phyloP scores from a whole-genome alignment of 805 yeast species.

The Lipomyces spencermartinsiae region DNA sequence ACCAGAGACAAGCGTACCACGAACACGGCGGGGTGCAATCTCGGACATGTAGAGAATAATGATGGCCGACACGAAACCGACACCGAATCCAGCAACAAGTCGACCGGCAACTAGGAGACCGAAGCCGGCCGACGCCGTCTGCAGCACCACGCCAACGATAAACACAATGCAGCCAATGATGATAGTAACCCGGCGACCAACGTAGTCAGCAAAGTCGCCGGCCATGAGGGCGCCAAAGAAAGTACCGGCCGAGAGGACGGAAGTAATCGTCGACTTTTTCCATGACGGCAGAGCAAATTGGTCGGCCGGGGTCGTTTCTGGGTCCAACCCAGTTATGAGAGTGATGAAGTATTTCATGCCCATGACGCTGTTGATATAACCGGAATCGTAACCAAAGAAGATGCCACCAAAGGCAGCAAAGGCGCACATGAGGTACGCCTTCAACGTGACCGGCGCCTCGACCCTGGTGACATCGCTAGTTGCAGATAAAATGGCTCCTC shows the following conservation, averaged over 20 bases:
- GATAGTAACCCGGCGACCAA: slow-evolving; percentile 84
- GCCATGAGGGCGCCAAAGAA: slow-evolving; percentile 76
- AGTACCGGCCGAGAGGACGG: slow-evolving; percentile 94
- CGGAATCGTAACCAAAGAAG: slow-evolving; percentile 88
- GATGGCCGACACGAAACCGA: slow-evolving; percentile 76
- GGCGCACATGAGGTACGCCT: slow-evolving; percentile 71
- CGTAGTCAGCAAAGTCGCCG: slow-evolving; percentile 77
- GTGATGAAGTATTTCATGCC: slow-evolving; percentile 73
- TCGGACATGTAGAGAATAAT: slow-evolving; percentile 82
- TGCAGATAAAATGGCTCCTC: slow-evolving; percentile 10
- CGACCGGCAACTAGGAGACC: slow-evolving; percentile 79
- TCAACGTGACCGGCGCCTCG: slow-evolving; percentile 22
- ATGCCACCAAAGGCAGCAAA: slow-evolving; percentile 93
- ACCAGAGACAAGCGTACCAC: slow-evolving; percentile 80
- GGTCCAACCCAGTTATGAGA: slow-evolving; percentile 54
- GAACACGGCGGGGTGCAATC: slow-evolving; percentile 75
- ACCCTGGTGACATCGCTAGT: slow-evolving; percentile 7
- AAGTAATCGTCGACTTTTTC: slow-evolving; percentile 71
- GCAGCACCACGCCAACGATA: slow-evolving; percentile 81
- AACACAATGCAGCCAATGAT: slow-evolving; percentile 76
- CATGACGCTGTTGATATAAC: slow-evolving; percentile 75
- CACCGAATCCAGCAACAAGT: slow-evolving; percentile 71
- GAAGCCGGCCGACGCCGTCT: slow-evolving; percentile 75
- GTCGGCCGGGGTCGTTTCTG: slow-evolving; percentile 12
- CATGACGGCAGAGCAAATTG: slow-evolving; percentile 19